Conservation (phyloP, 2,329 filamentous ascomycete species). For the Fusarium oligoseptatum region DNA sequence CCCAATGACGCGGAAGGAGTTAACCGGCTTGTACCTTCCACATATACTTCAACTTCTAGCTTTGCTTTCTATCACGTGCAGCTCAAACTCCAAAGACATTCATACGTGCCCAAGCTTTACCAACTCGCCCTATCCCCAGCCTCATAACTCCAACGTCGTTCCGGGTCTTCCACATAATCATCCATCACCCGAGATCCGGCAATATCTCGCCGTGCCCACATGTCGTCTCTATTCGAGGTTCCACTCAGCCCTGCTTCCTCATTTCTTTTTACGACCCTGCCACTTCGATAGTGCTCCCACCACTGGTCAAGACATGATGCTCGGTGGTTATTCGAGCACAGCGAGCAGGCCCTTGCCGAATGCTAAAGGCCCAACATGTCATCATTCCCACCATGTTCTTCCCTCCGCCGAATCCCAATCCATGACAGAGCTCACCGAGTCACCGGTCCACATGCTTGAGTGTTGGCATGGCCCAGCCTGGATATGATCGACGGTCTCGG, state of each 20-base stretch:
- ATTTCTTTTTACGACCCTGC: not conserved
- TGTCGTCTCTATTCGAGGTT: slow-evolving; percentile 2
- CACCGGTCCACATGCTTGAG: slow-evolving; percentile 30
- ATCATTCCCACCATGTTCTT: slow-evolving; percentile 15
- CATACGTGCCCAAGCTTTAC: not conserved
- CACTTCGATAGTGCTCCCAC: slow-evolving; percentile 1
- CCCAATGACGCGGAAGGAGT: not conserved
- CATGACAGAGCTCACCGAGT: slow-evolving; percentile 28
- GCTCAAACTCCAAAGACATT: not conserved
- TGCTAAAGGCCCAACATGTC: slow-evolving; percentile 14
- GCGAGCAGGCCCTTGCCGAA: slow-evolving; percentile 7
- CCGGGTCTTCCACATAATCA: not conserved
- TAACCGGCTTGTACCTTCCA: not conserved
- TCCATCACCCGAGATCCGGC: not conserved
- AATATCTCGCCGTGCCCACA: not conserved
- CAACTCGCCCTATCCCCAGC: not conserved
- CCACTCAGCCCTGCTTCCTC: slow-evolving; percentile 6
- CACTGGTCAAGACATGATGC: not conserved
- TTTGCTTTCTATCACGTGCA: slow-evolving; percentile 11
- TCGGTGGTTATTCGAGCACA: slow-evolving; percentile 1
- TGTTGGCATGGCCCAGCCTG: slow-evolving; percentile 32
- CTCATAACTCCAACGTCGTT: not conserved
- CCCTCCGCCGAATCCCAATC: slow-evolving; percentile 12
- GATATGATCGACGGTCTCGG: slow-evolving; percentile 38
- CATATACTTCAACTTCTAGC: slow-evolving; percentile 11